Evolutionary conservation across 495 filamentous ascomycete genomes (phyloP).

Genomic region (Coniosporium apollinis): DNA sequence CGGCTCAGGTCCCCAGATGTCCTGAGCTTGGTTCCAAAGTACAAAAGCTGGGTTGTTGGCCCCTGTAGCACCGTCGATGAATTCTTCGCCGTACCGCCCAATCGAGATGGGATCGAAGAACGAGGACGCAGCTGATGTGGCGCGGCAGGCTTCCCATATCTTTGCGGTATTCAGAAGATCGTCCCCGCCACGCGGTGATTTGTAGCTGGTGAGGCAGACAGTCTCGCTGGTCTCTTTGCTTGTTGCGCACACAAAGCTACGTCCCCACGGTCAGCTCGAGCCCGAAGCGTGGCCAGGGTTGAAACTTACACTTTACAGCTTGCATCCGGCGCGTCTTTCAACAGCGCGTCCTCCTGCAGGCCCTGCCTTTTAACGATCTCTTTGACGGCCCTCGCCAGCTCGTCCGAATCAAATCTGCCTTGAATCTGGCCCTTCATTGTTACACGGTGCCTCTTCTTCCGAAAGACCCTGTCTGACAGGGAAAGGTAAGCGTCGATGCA

Average conservation of each 20-base stretch:
- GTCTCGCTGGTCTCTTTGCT: constrained; percentile 25
- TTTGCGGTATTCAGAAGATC: constrained; percentile 24
- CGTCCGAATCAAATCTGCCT: constrained; percentile 1
- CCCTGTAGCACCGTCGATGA: constrained; percentile 4
- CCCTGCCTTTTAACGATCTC: constrained; percentile 3
- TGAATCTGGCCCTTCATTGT: constrained; percentile 9
- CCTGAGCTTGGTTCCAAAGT: constrained; percentile 2
- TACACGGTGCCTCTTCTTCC: constrained; percentile 1
- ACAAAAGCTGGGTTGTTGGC: constrained; percentile 3
- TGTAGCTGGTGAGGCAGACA: constrained; percentile 29
- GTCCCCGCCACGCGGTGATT: constrained; percentile 21
- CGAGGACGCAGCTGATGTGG: constrained; percentile 7
- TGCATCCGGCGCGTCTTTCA: constrained; percentile 7
- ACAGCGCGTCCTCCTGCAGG: constrained; percentile 5
- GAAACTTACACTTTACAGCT: constrained; percentile 18
- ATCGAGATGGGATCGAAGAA: constrained; percentile 8
- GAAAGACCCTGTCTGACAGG: not conserved
- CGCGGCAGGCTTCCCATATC: constrained; percentile 7
- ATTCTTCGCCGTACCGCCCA: not conserved
- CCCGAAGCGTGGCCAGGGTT: no score
- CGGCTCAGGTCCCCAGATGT: not conserved
- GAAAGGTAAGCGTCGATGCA: not conserved
- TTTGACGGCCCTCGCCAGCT: constrained; percentile 1
- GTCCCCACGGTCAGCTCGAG: not conserved
- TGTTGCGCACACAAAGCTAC: constrained; percentile 35